Evolutionary conservation across 495 filamentous ascomycete genomes (phyloP).

Genomic region (Penicillium atrosanguineum): DNA sequence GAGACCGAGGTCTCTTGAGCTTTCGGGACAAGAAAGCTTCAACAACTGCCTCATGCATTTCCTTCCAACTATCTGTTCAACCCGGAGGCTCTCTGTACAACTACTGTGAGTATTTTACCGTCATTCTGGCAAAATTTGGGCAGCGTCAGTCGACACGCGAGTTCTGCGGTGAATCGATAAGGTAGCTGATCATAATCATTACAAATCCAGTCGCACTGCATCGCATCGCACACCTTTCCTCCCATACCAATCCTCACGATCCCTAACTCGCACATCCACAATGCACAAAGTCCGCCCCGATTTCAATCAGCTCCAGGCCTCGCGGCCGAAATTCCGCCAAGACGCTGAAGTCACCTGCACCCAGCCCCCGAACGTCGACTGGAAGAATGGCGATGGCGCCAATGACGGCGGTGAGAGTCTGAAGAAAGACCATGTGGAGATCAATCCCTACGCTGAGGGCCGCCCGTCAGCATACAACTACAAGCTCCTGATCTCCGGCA

Average conservation of each 20-base stretch:
- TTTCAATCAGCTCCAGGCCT: conserved; percentile 73
- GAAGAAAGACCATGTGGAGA: conserved; percentile 65
- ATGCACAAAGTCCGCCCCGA: conserved; percentile 48
- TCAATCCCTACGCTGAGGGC: conserved; percentile 76
- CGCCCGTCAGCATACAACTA: conserved; percentile 75
- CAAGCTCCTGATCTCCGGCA: conserved; percentile 84
- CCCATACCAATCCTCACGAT: conserved; percentile 1
- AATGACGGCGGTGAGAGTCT: conserved; percentile 58
- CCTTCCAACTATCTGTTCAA: neutral
- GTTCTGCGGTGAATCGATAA: neutral
- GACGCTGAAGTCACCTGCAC: conserved; percentile 56
- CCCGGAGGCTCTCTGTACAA: neutral
- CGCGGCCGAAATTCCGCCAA: conserved; percentile 63
- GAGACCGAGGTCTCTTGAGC: neutral
- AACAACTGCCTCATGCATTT: neutral
- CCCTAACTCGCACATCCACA: conserved; percentile 21
- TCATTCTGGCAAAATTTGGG: too few relatives aligned
- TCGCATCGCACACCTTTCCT: neutral
- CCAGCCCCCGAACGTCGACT: conserved; percentile 69
- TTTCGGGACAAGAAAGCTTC: neutral
- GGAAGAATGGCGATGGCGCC: conserved; percentile 75
- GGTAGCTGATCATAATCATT: conserved; percentile 4
- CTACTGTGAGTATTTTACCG: neutral
- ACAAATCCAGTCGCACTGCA: conserved; percentile 1
- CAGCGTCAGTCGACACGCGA: too few relatives aligned